Percentiles rank a stretch among this genome's conserved stretches.
Conservation (phyloP, 2,329 filamentous ascomycete species). For the Aspergillus puulaauensis region DNA sequence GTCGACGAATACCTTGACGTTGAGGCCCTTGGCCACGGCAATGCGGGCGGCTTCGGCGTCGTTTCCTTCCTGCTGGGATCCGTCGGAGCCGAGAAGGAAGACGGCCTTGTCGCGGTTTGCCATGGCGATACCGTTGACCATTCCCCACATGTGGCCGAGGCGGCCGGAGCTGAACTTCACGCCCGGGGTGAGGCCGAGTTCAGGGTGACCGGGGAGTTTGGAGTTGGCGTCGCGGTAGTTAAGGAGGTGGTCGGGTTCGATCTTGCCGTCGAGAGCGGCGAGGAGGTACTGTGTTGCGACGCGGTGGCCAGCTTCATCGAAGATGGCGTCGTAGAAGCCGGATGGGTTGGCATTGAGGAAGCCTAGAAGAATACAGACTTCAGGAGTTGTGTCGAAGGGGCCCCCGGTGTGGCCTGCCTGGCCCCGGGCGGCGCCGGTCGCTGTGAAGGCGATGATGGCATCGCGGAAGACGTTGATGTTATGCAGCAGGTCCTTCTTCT, state of each 20-base stretch:
- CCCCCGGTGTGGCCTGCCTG: conserved; percentile 41
- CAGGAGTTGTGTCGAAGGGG: conserved; percentile 41
- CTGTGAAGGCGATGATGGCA: conserved; percentile 42
- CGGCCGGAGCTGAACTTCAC: conserved; percentile 43
- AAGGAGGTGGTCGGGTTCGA: conserved; percentile 40
- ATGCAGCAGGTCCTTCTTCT: conserved; percentile 37
- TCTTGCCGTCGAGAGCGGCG: conserved; percentile 36
- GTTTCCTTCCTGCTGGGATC: conserved; percentile 44
- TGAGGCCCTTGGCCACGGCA: conserved; percentile 37
- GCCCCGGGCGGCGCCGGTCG: conserved; percentile 38
- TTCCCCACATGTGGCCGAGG: conserved; percentile 41
- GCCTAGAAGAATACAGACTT: conserved; percentile 41
- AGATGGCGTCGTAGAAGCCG: conserved; percentile 35
- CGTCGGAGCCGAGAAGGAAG: conserved; percentile 39
- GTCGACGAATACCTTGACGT: conserved; percentile 41
- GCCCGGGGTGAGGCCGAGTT: conserved; percentile 40
- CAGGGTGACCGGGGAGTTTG: conserved; percentile 41
- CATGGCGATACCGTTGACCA: conserved; percentile 41
- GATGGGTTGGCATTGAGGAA: conserved; percentile 36
- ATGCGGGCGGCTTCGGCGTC: conserved; percentile 42
- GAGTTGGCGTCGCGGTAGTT: conserved; percentile 43
- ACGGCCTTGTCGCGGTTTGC: conserved; percentile 38
- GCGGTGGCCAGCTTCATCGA: conserved; percentile 41
- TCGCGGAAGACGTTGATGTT: conserved; percentile 42
- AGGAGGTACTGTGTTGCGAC: conserved; percentile 44